phyloP scores from a whole-genome alignment of 345 rosid genomes.

The Arabis alpina region DNA sequence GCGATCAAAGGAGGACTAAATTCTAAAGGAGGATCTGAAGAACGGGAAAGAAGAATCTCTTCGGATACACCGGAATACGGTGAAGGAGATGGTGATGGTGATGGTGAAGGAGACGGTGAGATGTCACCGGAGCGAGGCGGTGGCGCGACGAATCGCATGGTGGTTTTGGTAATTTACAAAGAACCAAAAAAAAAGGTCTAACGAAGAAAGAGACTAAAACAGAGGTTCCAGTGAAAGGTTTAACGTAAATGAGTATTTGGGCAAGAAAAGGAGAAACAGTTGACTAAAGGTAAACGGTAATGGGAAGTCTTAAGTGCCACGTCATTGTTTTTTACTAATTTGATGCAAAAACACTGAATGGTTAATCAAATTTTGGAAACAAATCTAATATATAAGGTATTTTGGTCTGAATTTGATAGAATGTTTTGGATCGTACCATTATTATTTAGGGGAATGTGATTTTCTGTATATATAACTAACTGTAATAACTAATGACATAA shows the following conservation, averaged over 20 bases:
- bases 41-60: slow-evolving; percentile 28
- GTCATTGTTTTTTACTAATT: slow-evolving; percentile 13
- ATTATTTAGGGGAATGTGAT: background rate
- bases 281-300: slow-evolving; percentile 44
- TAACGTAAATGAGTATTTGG: slow-evolving; percentile 36
- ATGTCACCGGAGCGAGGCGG: slow-evolving; percentile 26
- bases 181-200: background rate
- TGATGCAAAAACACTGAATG: background rate
- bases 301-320: slow-evolving; percentile 32
- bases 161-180: slow-evolving; percentile 3
- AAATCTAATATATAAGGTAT: background rate
- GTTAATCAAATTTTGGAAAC: slow-evolving; percentile 4
- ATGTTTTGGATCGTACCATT: background rate
- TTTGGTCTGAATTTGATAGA: background rate
- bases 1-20: slow-evolving; percentile 95
- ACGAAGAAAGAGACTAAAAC: slow-evolving; percentile 27
- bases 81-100: slow-evolving; percentile 43
- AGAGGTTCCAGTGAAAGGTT: slow-evolving; percentile 35
- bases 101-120: slow-evolving; percentile 27
- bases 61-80: slow-evolving; percentile 16
- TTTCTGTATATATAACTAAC: background rate
- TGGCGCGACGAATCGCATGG: slow-evolving; percentile 42
- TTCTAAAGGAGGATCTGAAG: slow-evolving; percentile 58
- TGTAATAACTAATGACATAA: background rate
- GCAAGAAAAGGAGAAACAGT: slow-evolving; percentile 4